phyloP scores from a whole-genome alignment of 2,329 filamentous ascomycete species.

The Plenodomus lindquistii region DNA sequence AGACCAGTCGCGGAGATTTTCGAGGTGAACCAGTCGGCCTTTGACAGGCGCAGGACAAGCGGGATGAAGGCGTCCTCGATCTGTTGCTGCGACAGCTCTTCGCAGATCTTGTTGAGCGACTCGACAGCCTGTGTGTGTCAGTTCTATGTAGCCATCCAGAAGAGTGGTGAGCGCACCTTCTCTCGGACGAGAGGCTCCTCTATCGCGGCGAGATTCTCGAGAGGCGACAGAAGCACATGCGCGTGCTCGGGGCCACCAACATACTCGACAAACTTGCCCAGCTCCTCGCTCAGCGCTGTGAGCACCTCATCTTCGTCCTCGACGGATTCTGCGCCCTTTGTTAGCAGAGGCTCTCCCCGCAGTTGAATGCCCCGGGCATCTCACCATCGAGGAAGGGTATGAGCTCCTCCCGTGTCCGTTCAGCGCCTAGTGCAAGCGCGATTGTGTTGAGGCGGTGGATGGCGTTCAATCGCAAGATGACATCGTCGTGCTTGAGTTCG shows the following conservation, averaged over 20 bases:
- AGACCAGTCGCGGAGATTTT: slow-evolving; percentile 98
- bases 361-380: slow-evolving; percentile 44
- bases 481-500: slow-evolving; percentile 99
- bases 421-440: slow-evolving; percentile 90
- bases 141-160: slow-evolving; percentile 7
- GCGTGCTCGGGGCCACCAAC: slow-evolving; percentile 92
- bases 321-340: slow-evolving; percentile 75
- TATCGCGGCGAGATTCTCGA: slow-evolving; percentile 97
- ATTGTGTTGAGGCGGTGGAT: slow-evolving; percentile 98
- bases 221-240: slow-evolving; percentile 92
- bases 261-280: slow-evolving; percentile 96
- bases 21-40: slow-evolving; percentile 99
- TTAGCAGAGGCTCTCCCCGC: slow-evolving; percentile 38
- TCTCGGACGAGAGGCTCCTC: slow-evolving; percentile 97
- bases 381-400: slow-evolving; percentile 98
- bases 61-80: slow-evolving; percentile 98
- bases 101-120: slow-evolving; percentile 98
- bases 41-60: slow-evolving; percentile 90
- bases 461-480: slow-evolving; percentile 94
- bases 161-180: slow-evolving; percentile 66
- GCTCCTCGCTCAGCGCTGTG: slow-evolving; percentile 93
- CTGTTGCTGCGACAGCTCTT: slow-evolving; percentile 85
- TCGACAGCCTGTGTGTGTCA: slow-evolving; percentile 78
- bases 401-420: slow-evolving; percentile 96
- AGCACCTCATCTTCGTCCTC: slow-evolving; percentile 99